These are phyloP conservation scores for Osmozyma mogii DNA, from an alignment of 805 yeast genomes.

Conservation along the genomic window DNA sequence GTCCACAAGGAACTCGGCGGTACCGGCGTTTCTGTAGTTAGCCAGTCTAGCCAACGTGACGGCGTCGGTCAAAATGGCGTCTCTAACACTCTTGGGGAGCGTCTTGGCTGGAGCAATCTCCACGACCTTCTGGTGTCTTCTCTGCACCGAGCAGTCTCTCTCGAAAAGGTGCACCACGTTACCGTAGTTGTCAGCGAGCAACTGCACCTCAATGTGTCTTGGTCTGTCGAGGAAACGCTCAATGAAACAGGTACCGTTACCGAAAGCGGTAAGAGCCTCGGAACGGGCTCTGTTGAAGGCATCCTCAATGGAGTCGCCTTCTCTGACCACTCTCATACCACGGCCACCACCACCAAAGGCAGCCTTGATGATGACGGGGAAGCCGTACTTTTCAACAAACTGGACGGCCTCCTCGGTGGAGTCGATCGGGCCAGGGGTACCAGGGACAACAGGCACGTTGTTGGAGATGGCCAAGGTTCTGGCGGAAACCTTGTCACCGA, in stretches of 20 bases:
- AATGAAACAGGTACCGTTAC: slow-evolving; percentile 96
- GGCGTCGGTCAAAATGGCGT: slow-evolving; percentile 90
- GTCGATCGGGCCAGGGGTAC: slow-evolving; percentile 95
- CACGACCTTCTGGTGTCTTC: slow-evolving; percentile 98
- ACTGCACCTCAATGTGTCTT: slow-evolving; percentile 95
- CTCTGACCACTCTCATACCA: slow-evolving; percentile 98
- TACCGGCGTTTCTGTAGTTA: slow-evolving; percentile 94
- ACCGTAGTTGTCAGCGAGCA: slow-evolving; percentile 88
- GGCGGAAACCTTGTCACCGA: slow-evolving; percentile 96
- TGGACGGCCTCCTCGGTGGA: slow-evolving; percentile 65
- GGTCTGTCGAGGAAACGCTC: slow-evolving; percentile 94
- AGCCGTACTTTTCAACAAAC: slow-evolving; percentile 81
- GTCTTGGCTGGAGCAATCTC: slow-evolving; percentile 98
- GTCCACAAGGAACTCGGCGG: slow-evolving; percentile 96
- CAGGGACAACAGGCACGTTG: slow-evolving; percentile 91
- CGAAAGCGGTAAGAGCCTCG: slow-evolving; percentile 93
- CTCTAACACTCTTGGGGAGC: slow-evolving; percentile 73
- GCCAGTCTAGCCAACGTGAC: slow-evolving; percentile 85
- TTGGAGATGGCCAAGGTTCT: slow-evolving; percentile 76
- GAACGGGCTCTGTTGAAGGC: slow-evolving; percentile 91
- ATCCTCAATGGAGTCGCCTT: slow-evolving; percentile 87
- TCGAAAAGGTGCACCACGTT: slow-evolving; percentile 93
- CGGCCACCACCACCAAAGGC: slow-evolving; percentile 99
- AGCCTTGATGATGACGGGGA: slow-evolving; percentile 95
- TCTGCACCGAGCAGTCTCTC: slow-evolving; percentile 98